Base-by-base conservation (phyloP, 495 filamentous ascomycete species). In the Jackrogersella minutella region DNA sequence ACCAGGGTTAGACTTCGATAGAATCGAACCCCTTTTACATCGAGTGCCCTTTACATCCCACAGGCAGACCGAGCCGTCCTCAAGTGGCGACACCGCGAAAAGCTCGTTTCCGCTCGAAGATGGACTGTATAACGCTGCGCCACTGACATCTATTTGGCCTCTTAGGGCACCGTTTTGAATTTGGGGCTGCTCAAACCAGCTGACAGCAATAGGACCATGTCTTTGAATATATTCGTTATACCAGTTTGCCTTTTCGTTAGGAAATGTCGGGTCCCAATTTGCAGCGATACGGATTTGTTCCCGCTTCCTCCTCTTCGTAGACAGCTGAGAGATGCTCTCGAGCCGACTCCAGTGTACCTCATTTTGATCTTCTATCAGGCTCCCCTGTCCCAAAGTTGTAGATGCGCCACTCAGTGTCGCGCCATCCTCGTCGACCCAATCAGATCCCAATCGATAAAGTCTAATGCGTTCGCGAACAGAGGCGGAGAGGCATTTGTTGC, bases 161-260 rank as follows among this genome's bases (percentile, higher is more conserved):
- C 57, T 64, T 5, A 71, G 30, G 7, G 75, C 58, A 17, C 66
- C 73, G 1, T 75, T 66, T n/a, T 70, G 63, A 16, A 76, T 72
- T 13, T 74, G 75, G 13, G 86, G 85, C 50, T 86, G 81, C 67
- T 91, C 85, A 44, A 94, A 79, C 93, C 93, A 97, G 67, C 82
- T 90, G 26, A 91, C 77, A 5, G 82, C 84, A 26, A 93, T 83
- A 0, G 91, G 88, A 0, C 85, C 92, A 78, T 95, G 84, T 19
- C 93, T 83, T 22, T 92, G 91, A 64, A 94, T 90, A 74, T 91
- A 97, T 76, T 97, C 93, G 50, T 89, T 86, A 67, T 96, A 97
- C 88, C 91, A 97, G 50, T 91, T 85, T 11, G 91, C 80, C 34
- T 79, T 78, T 73, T 91, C 89, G 10, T 79, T 77, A 11, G 89